Evolutionary conservation across 2,329 filamentous ascomycete genomes (phyloP).

Genomic region (Scopulariopsis brevicaulis): DNA sequence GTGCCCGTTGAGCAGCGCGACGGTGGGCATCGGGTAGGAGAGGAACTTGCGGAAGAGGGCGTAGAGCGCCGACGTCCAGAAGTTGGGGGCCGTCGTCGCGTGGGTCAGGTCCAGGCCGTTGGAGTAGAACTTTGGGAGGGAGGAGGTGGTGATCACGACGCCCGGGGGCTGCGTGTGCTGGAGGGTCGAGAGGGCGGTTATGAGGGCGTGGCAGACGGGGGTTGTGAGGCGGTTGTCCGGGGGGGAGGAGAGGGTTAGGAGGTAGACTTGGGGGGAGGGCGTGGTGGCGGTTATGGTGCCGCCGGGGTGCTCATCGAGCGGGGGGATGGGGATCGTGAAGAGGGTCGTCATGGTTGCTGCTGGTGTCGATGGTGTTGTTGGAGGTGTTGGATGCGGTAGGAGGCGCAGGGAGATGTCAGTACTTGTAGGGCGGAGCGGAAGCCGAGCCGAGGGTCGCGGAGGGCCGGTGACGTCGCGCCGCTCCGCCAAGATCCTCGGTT

Average conservation of each 20-base stretch:
- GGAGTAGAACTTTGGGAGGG: slow-evolving; percentile 68
- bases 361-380: neutral
- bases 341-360: slow-evolving; percentile 17
- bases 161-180: slow-evolving; percentile 54
- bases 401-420: neutral
- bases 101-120: slow-evolving; percentile 72
- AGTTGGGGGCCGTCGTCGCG: slow-evolving; percentile 46
- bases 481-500: too few relatives aligned
- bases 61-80: slow-evolving; percentile 33
- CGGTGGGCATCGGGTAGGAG: slow-evolving; percentile 66
- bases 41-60: slow-evolving; percentile 2
- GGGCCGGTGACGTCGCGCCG: neutral
- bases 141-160: slow-evolving; percentile 66
- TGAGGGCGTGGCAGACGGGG: slow-evolving; percentile 53
- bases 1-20: slow-evolving; percentile 72
- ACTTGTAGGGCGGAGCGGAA: neutral
- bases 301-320: slow-evolving; percentile 29
- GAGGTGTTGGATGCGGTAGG: neutral
- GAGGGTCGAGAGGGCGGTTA: slow-evolving; percentile 64
- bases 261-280: slow-evolving; percentile 51
- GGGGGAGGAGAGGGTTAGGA: slow-evolving; percentile 59
- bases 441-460: neutral
- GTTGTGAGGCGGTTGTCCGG: slow-evolving; percentile 69
- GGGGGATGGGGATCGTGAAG: slow-evolving; percentile 48
- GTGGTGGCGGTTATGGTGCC: slow-evolving; percentile 53